A percentile compares a stretch with the other conserved stretches of the same genome.
Evolutionary conservation across 2,329 filamentous ascomycete genomes (phyloP).

Genomic region (Emmonsiellopsis sp.): DNA sequence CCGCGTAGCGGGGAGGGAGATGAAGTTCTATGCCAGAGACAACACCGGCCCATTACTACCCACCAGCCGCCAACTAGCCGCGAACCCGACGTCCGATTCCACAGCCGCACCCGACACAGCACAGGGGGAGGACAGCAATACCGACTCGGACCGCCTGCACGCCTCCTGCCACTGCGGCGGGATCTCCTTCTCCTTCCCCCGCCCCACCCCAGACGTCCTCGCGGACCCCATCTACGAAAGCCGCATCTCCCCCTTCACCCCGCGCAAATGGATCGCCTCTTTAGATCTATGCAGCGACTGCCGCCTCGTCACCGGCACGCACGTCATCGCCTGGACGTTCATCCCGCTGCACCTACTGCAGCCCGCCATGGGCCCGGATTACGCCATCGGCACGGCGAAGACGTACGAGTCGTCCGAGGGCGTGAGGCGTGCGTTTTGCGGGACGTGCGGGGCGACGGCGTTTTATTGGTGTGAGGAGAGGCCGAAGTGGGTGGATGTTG

Average conservation of each 20-base stretch:
- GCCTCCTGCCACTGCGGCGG: constrained; percentile 37
- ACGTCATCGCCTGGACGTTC: constrained; percentile 35
- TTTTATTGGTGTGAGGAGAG: constrained; percentile 30
- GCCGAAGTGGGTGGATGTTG: constrained; percentile 30
- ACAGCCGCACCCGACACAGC: constrained; percentile 1
- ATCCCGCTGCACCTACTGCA: constrained; percentile 26
- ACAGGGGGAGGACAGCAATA: background rate
- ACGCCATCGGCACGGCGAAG: constrained; percentile 30
- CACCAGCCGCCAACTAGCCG: too few relatives aligned
- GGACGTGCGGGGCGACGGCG: constrained; percentile 35
- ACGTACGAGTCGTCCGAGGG: constrained; percentile 27
- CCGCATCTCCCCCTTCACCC: constrained; percentile 13
- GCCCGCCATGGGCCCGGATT: constrained; percentile 12
- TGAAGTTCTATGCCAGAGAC: constrained; percentile 10
- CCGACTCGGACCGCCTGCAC: constrained; percentile 16
- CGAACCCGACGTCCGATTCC: background rate
- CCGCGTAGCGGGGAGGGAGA: constrained; percentile 7
- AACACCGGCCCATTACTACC: too few relatives aligned
- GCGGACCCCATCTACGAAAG: constrained; percentile 14
- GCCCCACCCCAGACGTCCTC: constrained; percentile 23
- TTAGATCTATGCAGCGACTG: constrained; percentile 29
- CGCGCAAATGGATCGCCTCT: constrained; percentile 16
- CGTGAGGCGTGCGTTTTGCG: constrained; percentile 35
- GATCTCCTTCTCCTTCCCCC: constrained; percentile 33
- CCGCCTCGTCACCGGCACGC: constrained; percentile 29